Base-by-base conservation (phyloP, 371 early-diverging fungal genomes). In the Lichtheimia ramosa region DNA sequence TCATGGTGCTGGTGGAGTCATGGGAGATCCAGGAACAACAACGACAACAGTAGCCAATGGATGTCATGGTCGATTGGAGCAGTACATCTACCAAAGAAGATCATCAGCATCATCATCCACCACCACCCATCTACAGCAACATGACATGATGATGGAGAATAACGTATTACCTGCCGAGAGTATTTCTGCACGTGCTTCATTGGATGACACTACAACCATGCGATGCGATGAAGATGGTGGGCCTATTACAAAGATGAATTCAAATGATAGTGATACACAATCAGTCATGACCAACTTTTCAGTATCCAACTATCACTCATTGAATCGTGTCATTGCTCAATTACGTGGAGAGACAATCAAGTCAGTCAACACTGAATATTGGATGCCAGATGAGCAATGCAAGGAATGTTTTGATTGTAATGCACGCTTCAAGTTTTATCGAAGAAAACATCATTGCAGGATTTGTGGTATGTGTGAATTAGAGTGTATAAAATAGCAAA, bases 371-470 rank as follows among this genome's bases (percentile, higher is more conserved):
- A 85, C 81, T 58, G 89, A 89, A 41, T 91, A 86, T 61, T 92
- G 94, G 94, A 93, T 93, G 92, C 83, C 86, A 25, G 94, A 93
- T 63, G 92, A 91, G 48, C 82, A 83, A 54, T 87, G 86, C 55
- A 89, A 89, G 62, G 89, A 90, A 65, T 94, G 94, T 68, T 93
- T 89, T 71, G 87, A 90, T n/a, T 94, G 95, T 69, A 85, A 86
- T 52, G 78, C 71, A 25, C 78, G 86, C 0, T 94, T 94, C 68
- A 85, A 84, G n/a, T 61, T 86, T 2, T 82, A 89, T 56, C 77
- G 91, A 42, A 71, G 94, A 51, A 89, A 84, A 58, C 95, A 94
- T 63, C 95, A 94, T 63, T 94, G 95, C 63, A 84, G 95, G 20
- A 86, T 90, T 25, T 94, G 95, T 73, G 92, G 91, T 85, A 79